phyloP scores from a whole-genome alignment of 1,284 basidiomycete genomes.

The Sanghuangporus baumii region DNA sequence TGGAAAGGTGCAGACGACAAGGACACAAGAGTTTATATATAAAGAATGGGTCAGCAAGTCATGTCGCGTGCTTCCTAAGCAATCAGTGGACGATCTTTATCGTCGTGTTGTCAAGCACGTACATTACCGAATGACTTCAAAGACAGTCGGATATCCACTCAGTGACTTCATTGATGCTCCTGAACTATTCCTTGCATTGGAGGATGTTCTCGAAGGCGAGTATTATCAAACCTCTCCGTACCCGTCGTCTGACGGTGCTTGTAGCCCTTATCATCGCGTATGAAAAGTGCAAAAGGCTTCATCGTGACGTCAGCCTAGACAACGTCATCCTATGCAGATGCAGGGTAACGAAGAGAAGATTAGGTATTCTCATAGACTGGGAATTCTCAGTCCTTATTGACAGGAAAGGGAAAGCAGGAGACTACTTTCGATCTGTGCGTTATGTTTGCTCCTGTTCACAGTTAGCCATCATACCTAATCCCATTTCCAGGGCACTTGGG shows the following conservation, averaged over 20 bases:
- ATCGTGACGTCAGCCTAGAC: slow-evolving; percentile 31
- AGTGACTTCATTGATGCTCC: slow-evolving; percentile 11
- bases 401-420: slow-evolving; percentile 28
- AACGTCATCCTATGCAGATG: slow-evolving; percentile 26
- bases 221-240: not conserved
- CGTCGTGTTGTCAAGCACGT: slow-evolving; percentile 9
- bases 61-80: not conserved
- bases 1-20: not conserved
- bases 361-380: slow-evolving; percentile 33
- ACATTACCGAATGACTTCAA: slow-evolving; percentile 18
- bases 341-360: slow-evolving; percentile 17
- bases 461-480: not conserved
- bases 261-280: slow-evolving; percentile 28
- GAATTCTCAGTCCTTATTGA: slow-evolving; percentile 23
- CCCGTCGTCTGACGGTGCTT: slow-evolving; percentile 12
- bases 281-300: slow-evolving; percentile 23
- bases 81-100: not conserved
- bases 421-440: slow-evolving; percentile 30
- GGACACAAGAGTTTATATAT: not conserved
- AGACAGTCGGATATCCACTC: slow-evolving; percentile 16
- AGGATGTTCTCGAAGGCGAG: not conserved
- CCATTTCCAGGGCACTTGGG: not conserved
- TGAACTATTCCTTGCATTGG: slow-evolving; percentile 16
- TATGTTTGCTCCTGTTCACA: slow-evolving; percentile 1
- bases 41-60: slow-evolving; percentile 8